Percentiles rank a stretch among this genome's conserved stretches.
Evolutionary conservation across 805 yeast genomes (phyloP).

Genomic region (Lipomyces spencermartinsiae): DNA sequence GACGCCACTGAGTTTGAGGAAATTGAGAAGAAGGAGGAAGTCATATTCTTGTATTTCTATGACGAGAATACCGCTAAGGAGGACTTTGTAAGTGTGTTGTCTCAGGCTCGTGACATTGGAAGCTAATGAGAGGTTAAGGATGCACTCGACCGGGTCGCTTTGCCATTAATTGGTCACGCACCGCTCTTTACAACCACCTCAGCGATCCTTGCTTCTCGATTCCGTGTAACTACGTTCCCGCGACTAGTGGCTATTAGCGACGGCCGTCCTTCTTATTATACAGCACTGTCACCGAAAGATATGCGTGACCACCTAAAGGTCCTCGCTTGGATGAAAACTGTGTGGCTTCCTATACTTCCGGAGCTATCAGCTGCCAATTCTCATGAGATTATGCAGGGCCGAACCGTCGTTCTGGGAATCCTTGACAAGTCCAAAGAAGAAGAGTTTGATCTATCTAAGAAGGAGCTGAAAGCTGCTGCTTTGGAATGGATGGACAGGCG

Average conservation of each 20-base stretch:
- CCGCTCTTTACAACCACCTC: conserved; percentile 44
- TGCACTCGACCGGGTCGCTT: conserved; percentile 46
- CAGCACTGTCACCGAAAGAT: conserved; percentile 45
- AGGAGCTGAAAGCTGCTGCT: conserved; percentile 45
- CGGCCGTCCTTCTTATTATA: conserved; percentile 41
- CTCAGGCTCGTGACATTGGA: not conserved
- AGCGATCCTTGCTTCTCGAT: conserved; percentile 41
- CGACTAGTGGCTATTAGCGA: conserved; percentile 44
- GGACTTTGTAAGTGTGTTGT: conserved; percentile 43
- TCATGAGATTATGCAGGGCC: conserved; percentile 42
- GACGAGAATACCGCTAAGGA: conserved; percentile 49
- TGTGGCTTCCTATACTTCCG: conserved; percentile 48
- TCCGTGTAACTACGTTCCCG: conserved; percentile 44
- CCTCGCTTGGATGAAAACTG: conserved; percentile 44
- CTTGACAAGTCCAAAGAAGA: conserved; percentile 44
- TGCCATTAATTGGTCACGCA: conserved; percentile 46
- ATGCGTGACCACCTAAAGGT: conserved; percentile 44
- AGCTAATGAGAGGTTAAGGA: conserved; percentile 27
- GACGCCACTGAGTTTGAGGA: conserved; percentile 40
- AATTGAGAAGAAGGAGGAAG: conserved; percentile 41
- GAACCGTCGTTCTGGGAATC: conserved; percentile 45
- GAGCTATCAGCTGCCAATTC: conserved; percentile 48
- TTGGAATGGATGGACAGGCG: conserved; percentile 41
- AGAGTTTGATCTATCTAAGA: conserved; percentile 39
- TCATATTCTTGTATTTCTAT: conserved; percentile 49